Evolutionary conservation across 441 rosid species (phyloP).

Genomic region (Euphorbia schlechtendalii): DNA sequence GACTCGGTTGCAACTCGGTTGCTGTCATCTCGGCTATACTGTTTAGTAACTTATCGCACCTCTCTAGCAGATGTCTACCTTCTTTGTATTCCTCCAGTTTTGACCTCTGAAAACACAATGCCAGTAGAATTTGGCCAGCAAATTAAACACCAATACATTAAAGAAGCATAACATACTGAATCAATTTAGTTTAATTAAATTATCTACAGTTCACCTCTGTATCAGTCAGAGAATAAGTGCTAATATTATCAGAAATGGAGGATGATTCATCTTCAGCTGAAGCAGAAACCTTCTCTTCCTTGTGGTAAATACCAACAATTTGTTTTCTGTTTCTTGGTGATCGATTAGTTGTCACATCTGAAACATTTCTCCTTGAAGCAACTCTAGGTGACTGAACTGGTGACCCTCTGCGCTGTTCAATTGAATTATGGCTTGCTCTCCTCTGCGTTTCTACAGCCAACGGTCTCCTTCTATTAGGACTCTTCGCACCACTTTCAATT

Average conservation of each 20-base stretch:
- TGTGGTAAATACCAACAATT: constrained; percentile 24
- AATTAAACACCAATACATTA: neutral
- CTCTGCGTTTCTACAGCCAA: constrained; percentile 36
- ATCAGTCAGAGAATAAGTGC: constrained; percentile 46
- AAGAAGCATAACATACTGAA: neutral
- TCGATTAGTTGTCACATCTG: constrained; percentile 30
- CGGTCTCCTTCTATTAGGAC: constrained; percentile 44
- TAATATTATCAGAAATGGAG: constrained; percentile 45
- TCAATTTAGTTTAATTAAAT: neutral
- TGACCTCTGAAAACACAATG: constrained; percentile 34
- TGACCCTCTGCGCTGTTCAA: constrained; percentile 40
- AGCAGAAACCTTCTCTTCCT: constrained; percentile 24
- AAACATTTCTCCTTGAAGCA: constrained; percentile 24
- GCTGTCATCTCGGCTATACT: constrained; percentile 81
- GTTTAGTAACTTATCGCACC: constrained; percentile 79
- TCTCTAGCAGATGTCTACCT: constrained; percentile 62
- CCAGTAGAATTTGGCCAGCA: neutral
- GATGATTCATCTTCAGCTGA: constrained; percentile 48
- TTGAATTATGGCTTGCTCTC: constrained; percentile 25
- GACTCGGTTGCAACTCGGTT: constrained; percentile 75
- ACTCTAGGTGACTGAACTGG: constrained; percentile 46
- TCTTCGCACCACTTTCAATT: constrained; percentile 36
- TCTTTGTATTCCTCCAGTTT: constrained; percentile 54
- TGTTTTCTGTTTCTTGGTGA: constrained; percentile 32
- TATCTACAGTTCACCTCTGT: constrained; percentile 38